These are phyloP conservation scores for Bacidia rubella DNA, from an alignment of 495 filamentous ascomycete species.

Conservation along the genomic window DNA sequence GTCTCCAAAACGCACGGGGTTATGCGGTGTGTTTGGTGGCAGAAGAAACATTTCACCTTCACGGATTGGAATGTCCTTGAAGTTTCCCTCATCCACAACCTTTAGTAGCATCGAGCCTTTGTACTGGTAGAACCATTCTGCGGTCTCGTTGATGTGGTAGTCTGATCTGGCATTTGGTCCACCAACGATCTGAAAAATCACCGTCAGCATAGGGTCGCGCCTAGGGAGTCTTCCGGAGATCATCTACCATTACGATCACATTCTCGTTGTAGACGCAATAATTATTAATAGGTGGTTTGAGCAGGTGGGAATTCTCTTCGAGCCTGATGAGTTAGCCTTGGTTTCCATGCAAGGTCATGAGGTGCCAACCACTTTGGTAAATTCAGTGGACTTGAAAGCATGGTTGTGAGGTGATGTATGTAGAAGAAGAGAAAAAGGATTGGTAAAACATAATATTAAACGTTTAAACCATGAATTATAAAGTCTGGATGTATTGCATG, in stretches of 20 bases:
- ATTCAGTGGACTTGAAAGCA: conserved; percentile 49
- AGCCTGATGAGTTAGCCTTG: conserved; percentile 45
- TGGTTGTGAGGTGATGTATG: no score
- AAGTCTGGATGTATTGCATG: no score
- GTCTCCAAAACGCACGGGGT: conserved; percentile 53
- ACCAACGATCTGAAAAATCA: conserved; percentile 59
- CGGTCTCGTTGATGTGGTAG: conserved; percentile 95
- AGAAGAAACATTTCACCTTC: conserved; percentile 94
- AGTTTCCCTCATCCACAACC: conserved; percentile 55
- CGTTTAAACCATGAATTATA: no score
- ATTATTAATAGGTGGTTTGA: conserved; percentile 94
- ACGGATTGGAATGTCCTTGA: conserved; percentile 74
- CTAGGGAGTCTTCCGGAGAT: background rate
- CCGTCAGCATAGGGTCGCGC: background rate
- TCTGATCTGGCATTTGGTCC: conserved; percentile 93
- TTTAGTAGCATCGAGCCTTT: conserved; percentile 86
- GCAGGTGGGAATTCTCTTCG: conserved; percentile 77
- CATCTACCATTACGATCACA: conserved; percentile 60
- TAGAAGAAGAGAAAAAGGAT: no score
- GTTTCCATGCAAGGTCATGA: background rate
- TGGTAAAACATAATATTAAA: no score
- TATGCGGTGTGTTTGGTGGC: conserved; percentile 81
- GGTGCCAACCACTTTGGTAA: conserved; percentile 66
- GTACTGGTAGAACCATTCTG: conserved; percentile 98
- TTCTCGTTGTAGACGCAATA: conserved; percentile 83